Conservation (phyloP, 148 eudicot genomes). For the Chenopodium quinoa region DNA sequence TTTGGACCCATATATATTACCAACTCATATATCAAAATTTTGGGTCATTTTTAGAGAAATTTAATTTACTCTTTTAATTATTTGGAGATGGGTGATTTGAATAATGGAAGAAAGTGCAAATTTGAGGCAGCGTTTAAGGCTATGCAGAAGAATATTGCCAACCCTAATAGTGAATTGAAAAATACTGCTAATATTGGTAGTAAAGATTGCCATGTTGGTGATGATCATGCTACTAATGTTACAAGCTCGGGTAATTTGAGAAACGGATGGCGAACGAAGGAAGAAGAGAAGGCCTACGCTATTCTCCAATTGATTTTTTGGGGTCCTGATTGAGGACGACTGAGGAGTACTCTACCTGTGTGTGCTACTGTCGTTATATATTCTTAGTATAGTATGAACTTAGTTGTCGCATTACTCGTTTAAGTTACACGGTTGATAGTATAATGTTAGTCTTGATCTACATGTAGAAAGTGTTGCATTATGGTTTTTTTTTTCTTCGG, state of each 20-base stretch:
- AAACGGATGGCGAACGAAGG: conserved; percentile 6
- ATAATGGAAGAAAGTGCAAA: conserved; percentile 17
- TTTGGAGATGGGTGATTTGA: conserved; percentile 1
- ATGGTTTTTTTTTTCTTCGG: too few species aligned
- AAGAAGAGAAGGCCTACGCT: conserved; percentile 25
- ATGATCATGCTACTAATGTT: not conserved
- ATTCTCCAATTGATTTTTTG: conserved; percentile 37
- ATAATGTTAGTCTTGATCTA: too few species aligned
- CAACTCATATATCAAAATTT: not conserved
- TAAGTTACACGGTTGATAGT: too few species aligned
- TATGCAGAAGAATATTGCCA: not conserved
- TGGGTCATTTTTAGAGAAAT: not conserved
- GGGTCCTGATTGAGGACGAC: conserved; percentile 29
- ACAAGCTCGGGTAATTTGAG: not conserved
- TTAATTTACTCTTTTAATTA: not conserved
- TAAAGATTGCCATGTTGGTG: not conserved
- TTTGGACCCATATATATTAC: not conserved
- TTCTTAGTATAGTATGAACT: not conserved
- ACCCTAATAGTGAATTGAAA: not conserved
- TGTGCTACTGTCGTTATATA: not conserved
- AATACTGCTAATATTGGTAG: not conserved
- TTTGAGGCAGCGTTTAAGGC: conserved; percentile 27
- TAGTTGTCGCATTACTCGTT: not conserved
- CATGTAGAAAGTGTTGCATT: too few species aligned
- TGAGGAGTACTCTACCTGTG: not conserved